These are phyloP conservation scores for Phyllosticta citrichinensis DNA, from an alignment of 2,329 filamentous ascomycete species.

Conservation along the genomic window DNA sequence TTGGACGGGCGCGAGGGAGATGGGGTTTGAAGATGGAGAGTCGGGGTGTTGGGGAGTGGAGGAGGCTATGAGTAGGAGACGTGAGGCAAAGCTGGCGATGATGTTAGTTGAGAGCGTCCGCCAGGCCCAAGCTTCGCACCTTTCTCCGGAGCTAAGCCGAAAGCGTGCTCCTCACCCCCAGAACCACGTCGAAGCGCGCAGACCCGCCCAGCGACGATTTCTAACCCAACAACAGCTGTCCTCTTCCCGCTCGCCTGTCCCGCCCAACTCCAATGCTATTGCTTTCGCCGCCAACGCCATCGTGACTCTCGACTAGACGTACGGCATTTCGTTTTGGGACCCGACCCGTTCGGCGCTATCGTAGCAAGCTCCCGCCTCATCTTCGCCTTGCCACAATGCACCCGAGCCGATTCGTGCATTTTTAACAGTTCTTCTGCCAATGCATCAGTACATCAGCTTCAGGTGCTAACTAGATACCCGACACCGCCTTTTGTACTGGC, in stretches of 20 bases:
- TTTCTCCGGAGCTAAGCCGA: background rate
- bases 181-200: too few species aligned
- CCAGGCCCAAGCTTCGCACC: background rate
- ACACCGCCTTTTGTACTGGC: background rate
- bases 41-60: background rate
- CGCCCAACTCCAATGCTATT: background rate
- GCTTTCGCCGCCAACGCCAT: background rate
- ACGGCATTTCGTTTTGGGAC: background rate
- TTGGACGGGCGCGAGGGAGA: background rate
- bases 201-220: background rate
- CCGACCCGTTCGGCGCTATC: background rate
- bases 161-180: background rate
- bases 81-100: slow-evolving; percentile 9
- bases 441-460: background rate
- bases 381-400: background rate
- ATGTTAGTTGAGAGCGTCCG: slow-evolving; percentile 2
- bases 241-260: background rate
- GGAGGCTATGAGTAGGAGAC: slow-evolving; percentile 3
- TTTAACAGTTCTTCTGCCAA: background rate
- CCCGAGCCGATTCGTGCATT: background rate
- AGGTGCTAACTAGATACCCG: too few species aligned
- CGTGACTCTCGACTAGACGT: background rate
- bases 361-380: background rate
- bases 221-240: background rate
- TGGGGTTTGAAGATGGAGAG: background rate